Base-by-base conservation (phyloP, 108 stramenopile species). In the Halocafeteria seosinensis region DNA sequence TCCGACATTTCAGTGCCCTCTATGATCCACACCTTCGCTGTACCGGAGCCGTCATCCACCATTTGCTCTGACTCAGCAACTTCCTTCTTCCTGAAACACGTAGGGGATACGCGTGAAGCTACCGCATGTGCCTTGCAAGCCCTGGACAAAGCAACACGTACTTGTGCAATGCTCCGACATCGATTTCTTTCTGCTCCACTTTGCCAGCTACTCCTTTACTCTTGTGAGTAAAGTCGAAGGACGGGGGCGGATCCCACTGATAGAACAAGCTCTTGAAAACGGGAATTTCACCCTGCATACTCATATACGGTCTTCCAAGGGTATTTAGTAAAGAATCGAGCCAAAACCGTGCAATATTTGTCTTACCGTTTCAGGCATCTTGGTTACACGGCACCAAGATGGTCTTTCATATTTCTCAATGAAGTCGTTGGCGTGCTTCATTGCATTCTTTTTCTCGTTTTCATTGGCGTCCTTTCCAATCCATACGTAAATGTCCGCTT, bases 401-500 rank as follows among this genome's bases (percentile, higher is more conserved):
- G 42, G 42, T 17, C 42, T 17, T n/a, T n/a, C 42, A 17, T 47
- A n/a, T n/a, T 59, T 12, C 28, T 35, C 3, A 6, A 4, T 25
- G 29, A 50, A 3, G 26, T 13, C 34, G 37, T 3, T 66, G 57
- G 31, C 50, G 2, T 12, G 34, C 36, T 11, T 17, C 50, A 3
- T 33, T 29, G 4, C 51, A 4, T 3, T 5, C 57, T 23, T 30
- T 3, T 23, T 3, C 58, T 42, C 37, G n/a, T 31, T 23, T 30
- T 28, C 42, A 17, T 17, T 47, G 17, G 42, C 42, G 42, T n/a
- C 42, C 17, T n/a, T 34, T 23, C 89, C 89, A 50, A 87, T 67
- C 85, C 85, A 90, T 30, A 85, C 51, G 70, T 75, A 86, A 24
- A 86, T 50, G 42, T 82, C 72, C 69, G 68, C 73, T 29, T 84